These are phyloP conservation scores for Calonectria pauciramosa DNA, from an alignment of 2,329 filamentous ascomycete species.

Conservation along the genomic window DNA sequence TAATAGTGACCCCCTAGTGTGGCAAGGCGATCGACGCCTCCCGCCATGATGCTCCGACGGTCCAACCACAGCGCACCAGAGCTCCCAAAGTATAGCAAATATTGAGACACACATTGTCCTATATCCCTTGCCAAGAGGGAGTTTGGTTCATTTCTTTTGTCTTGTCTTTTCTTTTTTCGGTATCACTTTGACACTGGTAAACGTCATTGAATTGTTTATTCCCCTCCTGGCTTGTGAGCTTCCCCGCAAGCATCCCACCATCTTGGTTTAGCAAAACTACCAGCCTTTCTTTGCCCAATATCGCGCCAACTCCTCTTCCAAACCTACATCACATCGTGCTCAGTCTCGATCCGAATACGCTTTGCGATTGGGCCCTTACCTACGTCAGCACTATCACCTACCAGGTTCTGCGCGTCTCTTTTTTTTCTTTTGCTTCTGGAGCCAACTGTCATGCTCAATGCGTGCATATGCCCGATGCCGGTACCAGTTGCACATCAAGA, in stretches of 20 bases:
- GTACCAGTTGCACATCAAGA: not conserved
- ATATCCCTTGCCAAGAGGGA: not conserved
- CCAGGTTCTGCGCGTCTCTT: not conserved
- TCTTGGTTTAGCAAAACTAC: not conserved
- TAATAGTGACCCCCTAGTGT: constrained; percentile 9
- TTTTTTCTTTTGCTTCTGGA: constrained; percentile 12
- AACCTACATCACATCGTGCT: not conserved
- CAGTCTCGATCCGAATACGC: constrained; percentile 15
- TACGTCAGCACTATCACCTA: constrained; percentile 4
- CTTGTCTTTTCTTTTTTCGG: not conserved
- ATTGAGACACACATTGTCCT: constrained; percentile 4
- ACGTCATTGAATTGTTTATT: constrained; percentile 14
- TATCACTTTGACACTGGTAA: constrained; percentile 9
- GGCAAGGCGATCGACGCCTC: constrained; percentile 15
- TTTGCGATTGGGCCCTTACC: constrained; percentile 9
- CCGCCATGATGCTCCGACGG: constrained; percentile 17
- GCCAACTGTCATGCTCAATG: constrained; percentile 23
- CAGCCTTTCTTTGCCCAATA: not conserved
- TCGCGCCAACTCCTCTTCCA: constrained; percentile 13
- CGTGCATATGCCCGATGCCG: constrained; percentile 22
- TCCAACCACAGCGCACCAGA: constrained; percentile 2
- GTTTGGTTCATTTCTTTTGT: not conserved
- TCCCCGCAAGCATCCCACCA: constrained; percentile 6
- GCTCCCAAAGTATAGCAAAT: not conserved
- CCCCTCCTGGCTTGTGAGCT: not conserved